phyloP scores from a whole-genome alignment of 139 green algal genomes.

The Volvox africanus region DNA sequence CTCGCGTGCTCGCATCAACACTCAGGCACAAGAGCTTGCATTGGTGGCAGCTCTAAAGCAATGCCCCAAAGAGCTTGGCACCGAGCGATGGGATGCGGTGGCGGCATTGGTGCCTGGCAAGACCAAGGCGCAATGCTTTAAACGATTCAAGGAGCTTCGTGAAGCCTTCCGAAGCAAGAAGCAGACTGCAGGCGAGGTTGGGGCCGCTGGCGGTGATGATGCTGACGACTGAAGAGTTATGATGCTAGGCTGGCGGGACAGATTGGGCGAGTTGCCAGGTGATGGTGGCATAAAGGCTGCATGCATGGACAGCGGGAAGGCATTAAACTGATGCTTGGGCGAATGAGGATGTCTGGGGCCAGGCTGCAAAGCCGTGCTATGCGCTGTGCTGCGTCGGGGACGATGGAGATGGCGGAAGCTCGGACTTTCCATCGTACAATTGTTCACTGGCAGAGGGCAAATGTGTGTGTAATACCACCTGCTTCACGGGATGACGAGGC shows the following conservation, averaged over 20 bases:
- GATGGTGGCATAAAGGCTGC: background rate
- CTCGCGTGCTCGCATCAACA: background rate
- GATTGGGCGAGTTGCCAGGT: background rate
- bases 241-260: too few relatives aligned
- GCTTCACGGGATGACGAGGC: too few relatives aligned
- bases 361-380: too few relatives aligned
- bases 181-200: conserved; percentile 20
- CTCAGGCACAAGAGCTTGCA: conserved; percentile 82
- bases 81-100: conserved; percentile 80
- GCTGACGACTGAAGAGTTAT: conserved; percentile 15
- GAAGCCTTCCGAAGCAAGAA: conserved; percentile 83
- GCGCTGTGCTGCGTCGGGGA: too few relatives aligned
- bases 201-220: background rate
- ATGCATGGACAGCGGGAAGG: too few relatives aligned
- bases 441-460: too few relatives aligned
- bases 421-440: too few relatives aligned
- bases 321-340: too few relatives aligned
- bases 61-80: conserved; percentile 84
- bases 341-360: too few relatives aligned
- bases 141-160: conserved; percentile 90
- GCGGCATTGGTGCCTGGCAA: conserved; percentile 84
- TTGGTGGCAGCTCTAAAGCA: conserved; percentile 94
- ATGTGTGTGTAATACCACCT: too few relatives aligned
- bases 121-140: conserved; percentile 88
- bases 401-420: too few relatives aligned